Conservation (phyloP, 2,329 filamentous ascomycete species). For the Sclerotinia subarctica region DNA sequence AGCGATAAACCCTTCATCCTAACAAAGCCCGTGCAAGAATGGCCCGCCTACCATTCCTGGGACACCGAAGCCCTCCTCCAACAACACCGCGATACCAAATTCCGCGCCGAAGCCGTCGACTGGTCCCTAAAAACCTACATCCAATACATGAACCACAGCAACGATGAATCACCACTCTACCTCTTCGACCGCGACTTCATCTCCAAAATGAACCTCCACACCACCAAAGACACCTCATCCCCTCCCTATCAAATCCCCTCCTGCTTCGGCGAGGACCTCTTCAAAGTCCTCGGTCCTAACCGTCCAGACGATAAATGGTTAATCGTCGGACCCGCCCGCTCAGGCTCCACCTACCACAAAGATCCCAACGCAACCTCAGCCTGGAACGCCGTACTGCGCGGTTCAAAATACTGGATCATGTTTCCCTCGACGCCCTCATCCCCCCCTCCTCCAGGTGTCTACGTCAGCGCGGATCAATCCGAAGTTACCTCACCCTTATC, state of each 20-base stretch:
- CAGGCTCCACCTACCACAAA: conserved; percentile 94
- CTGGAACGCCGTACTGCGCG: conserved; percentile 91
- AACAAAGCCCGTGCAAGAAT: conserved; percentile 73
- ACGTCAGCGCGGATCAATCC: conserved; percentile 81
- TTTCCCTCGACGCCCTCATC: conserved; percentile 64
- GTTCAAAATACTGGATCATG: conserved; percentile 98
- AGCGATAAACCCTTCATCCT: conserved; percentile 82
- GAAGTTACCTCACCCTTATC: conserved; percentile 92
- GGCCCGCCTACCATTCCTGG: conserved; percentile 78
- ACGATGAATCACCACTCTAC: conserved; percentile 87
- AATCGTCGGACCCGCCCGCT: conserved; percentile 81
- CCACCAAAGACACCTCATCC: conserved; percentile 51
- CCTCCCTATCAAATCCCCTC: conserved; percentile 70
- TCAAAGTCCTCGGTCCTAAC: conserved; percentile 71
- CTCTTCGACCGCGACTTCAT: conserved; percentile 86
- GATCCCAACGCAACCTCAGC: conserved; percentile 71
- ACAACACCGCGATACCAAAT: conserved; percentile 64
- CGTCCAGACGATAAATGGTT: conserved; percentile 89
- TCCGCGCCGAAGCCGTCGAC: conserved; percentile 89
- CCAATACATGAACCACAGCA: conserved; percentile 74
- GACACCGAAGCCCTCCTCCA: conserved; percentile 62
- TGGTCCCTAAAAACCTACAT: conserved; percentile 82
- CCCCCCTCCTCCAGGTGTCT: conserved; percentile 73
- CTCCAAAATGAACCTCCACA: conserved; percentile 73
- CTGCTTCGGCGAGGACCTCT: conserved; percentile 85